A percentile compares a stretch with the other conserved stretches of the same genome.
Conservation (phyloP, 2,329 filamentous ascomycete genomes). For the Penicillium olsonii region DNA sequence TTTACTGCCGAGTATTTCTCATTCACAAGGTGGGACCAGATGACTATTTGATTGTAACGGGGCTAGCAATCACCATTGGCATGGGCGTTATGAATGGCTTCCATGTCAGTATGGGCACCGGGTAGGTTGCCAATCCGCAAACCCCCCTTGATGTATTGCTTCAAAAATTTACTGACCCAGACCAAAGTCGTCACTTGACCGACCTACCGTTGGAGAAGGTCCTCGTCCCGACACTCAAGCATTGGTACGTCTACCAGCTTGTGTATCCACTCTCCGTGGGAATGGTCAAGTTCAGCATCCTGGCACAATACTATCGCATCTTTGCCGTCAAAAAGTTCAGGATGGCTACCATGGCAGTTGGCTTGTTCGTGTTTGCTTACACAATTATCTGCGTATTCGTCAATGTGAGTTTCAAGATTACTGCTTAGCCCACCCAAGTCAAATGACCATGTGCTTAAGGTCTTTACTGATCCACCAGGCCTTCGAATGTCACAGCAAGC, state of each 20-base stretch:
- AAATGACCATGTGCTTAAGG: too few relatives aligned
- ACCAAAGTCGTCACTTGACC: background rate
- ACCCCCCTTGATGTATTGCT: too few relatives aligned
- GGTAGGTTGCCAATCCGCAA: background rate
- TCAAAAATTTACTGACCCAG: background rate
- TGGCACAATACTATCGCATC: slow-evolving; percentile 49
- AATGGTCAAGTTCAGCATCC: slow-evolving; percentile 45
- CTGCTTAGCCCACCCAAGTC: too few relatives aligned
- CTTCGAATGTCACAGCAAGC: slow-evolving; percentile 17
- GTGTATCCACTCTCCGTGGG: slow-evolving; percentile 38
- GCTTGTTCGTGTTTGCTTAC: slow-evolving; percentile 2
- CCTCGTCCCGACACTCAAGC: slow-evolving; percentile 28
- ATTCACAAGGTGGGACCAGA: slow-evolving; percentile 11
- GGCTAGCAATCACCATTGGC: slow-evolving; percentile 7
- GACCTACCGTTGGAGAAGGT: slow-evolving; percentile 2
- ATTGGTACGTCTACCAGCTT: slow-evolving; percentile 43
- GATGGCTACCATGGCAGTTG: slow-evolving; percentile 31
- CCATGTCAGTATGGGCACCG: slow-evolving; percentile 10
- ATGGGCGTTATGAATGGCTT: slow-evolving; percentile 15
- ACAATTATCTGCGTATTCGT: background rate
- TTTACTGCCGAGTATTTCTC: slow-evolving; percentile 8
- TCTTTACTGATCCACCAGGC: slow-evolving; percentile 4
- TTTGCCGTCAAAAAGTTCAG: slow-evolving; percentile 27
- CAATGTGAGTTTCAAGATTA: slow-evolving; percentile 8
- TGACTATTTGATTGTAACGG: slow-evolving; percentile 11